Evolutionary conservation across 768 basidiomycete genomes (phyloP), one percentile per base, ranked within the genome.

Genomic region (Rossbeevera mucosa): DNA sequence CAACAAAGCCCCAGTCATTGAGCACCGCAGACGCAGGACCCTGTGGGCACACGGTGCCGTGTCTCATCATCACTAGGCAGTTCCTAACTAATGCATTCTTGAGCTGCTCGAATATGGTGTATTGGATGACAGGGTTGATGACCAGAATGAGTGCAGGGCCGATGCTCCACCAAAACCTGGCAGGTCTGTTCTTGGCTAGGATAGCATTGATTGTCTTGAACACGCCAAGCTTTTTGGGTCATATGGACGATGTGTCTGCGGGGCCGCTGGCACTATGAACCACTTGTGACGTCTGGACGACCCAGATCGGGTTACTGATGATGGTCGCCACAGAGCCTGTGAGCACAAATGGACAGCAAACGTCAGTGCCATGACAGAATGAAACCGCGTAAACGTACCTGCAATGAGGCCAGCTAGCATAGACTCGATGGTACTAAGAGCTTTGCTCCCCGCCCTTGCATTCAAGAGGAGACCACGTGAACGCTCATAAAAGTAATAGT

Each of bases 231-330:
- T 84, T 86, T 69, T 73, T 78, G 44, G 71, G 65, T 54, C 81
- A n/a, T 16, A 21, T 18, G 16, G 44, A 44, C 24, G 42, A 25
- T 5, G 42, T 24, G 24, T 22, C 21, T 8, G 42, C 8, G 14
- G 21, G 2, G 26, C n/a, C n/a, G 2, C n/a, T 20, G 18, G n/a
- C n/a, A 29, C 80, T 82, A 46, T 76, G 79, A 28, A 88, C 85
- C 9, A 88, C 85, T 67, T 95, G 93, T 7, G 86, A 86, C 5
- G 92, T 93, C 67, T 98, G 94, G 20, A 98, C 77, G 44, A 96
- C 93, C 96, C 96, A 99, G 54, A 98, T 87, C 3, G 95, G 95
- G 70, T 98, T 97, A 66, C 84, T 88, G 56, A 91, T 78, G 57
- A 95, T 70, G 4, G 92, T 88, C 3, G 95, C 96, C 11, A 88